These are phyloP conservation scores for Scenedesmus sp. DNA, from an alignment of 163 green algal species.

Conservation along the genomic window DNA sequence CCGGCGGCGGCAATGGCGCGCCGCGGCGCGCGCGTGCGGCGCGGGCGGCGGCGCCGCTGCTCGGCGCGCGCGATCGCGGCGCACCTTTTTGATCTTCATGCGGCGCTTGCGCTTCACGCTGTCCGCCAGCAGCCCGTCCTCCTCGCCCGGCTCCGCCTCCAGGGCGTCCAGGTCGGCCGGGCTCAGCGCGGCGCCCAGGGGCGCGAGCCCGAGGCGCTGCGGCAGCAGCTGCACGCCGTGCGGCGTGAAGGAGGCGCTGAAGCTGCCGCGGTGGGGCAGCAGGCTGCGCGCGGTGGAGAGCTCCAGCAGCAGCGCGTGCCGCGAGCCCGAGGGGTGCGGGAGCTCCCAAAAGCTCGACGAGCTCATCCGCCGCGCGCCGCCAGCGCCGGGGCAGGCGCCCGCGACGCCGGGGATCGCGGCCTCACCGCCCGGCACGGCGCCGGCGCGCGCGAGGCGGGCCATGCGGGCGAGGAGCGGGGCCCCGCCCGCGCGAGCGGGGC, in stretches of 20 bases:
- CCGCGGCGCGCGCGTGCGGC: too few relatives aligned
- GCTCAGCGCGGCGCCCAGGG: neutral
- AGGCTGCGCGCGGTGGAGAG: conserved; percentile 14
- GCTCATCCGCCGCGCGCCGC: neutral
- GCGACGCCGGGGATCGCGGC: neutral
- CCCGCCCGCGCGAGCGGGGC: too few relatives aligned
- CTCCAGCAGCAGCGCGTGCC: conserved; percentile 27
- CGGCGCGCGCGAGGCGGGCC: too few relatives aligned
- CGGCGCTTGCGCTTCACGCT: conserved; percentile 48
- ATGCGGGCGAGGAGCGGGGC: too few relatives aligned
- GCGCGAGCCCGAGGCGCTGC: neutral
- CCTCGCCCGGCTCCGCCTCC: neutral
- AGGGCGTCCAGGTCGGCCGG: neutral
- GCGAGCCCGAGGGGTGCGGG: neutral
- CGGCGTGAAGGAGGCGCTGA: conserved; percentile 16
- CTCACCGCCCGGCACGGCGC: too few relatives aligned
- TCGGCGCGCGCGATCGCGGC: too few relatives aligned
- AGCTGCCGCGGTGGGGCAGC: conserved; percentile 27
- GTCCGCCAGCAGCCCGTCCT: conserved; percentile 18
- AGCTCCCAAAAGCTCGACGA: neutral
- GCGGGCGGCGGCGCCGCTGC: too few relatives aligned
- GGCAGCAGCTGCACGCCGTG: conserved; percentile 41
- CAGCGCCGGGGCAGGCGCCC: neutral
- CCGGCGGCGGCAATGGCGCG: too few relatives aligned
- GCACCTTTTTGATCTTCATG: conserved; percentile 48